These are phyloP conservation scores for Asclepias syriaca DNA, from an alignment of 257 asterid species.

Conservation along the genomic window DNA sequence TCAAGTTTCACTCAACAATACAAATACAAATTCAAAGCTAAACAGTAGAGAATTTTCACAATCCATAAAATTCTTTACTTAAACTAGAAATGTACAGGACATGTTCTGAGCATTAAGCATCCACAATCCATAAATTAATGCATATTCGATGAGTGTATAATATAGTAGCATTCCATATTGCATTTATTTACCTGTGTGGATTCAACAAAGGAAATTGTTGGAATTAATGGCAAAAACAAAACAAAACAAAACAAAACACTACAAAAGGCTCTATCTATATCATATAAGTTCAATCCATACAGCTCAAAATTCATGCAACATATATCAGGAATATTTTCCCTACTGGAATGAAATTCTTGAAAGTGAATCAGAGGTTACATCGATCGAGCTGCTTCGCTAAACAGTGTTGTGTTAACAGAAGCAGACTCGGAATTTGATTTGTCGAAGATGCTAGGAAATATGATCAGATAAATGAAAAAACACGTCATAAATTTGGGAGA, in stretches of 20 bases:
- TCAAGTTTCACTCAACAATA: neutral
- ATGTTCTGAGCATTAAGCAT: neutral
- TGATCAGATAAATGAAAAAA: constrained; percentile 41
- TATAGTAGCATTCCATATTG: neutral
- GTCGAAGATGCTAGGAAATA: constrained; percentile 34
- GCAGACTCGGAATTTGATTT: constrained; percentile 22
- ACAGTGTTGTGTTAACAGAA: constrained; percentile 29
- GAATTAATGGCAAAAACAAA: neutral
- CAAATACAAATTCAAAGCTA: neutral
- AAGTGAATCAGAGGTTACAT: constrained; percentile 41
- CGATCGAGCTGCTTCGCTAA: constrained; percentile 84
- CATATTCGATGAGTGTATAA: neutral
- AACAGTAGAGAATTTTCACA: neutral
- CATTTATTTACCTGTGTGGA: too few relatives aligned
- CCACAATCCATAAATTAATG: neutral
- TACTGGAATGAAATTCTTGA: too few relatives aligned
- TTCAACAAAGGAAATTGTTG: neutral
- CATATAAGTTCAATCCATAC: too few relatives aligned
- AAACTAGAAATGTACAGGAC: neutral
- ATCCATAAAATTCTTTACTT: neutral
- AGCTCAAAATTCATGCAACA: neutral
- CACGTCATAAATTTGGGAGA: constrained; percentile 39
- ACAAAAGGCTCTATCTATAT: too few relatives aligned
- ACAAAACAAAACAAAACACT: too few relatives aligned
- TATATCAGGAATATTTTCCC: neutral